Conservation (phyloP, 768 basidiomycete species). For the Kockovaella imperatae region DNA sequence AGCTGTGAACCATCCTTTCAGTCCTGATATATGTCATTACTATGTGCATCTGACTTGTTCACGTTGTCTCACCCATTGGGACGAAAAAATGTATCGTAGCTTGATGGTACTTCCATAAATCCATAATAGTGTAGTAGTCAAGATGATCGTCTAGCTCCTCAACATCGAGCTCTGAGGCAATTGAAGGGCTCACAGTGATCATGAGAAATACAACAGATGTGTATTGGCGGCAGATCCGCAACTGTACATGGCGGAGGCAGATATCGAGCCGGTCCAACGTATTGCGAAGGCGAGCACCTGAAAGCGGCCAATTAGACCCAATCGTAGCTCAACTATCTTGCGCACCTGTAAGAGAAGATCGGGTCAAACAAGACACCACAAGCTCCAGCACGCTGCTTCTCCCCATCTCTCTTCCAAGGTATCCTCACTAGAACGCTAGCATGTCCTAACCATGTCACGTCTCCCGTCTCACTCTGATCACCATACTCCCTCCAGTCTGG, state of each 20-base stretch:
- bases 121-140: conserved; percentile 43
- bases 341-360: conserved; percentile 42
- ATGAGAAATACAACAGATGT: conserved; percentile 41
- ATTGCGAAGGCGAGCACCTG: conserved; percentile 43
- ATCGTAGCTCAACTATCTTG: background rate
- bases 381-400: conserved; percentile 11
- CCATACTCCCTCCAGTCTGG: conserved; percentile 19
- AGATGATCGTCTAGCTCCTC: conserved; percentile 39
- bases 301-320: background rate
- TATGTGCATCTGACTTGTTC: too few relatives aligned
- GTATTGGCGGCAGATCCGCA: conserved; percentile 36
- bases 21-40: too few relatives aligned
- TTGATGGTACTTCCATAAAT: conserved; percentile 36
- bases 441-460: conserved; percentile 43
- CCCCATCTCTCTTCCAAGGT: conserved; percentile 27
- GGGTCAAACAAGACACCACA: conserved; percentile 42
- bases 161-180: conserved; percentile 2
- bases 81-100: conserved; percentile 42
- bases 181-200: conserved; percentile 38
- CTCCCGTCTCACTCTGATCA: conserved; percentile 16
- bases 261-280: conserved; percentile 39
- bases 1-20: conserved; percentile 39
- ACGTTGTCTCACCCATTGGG: conserved; percentile 26
- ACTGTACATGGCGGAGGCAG: conserved; percentile 36
- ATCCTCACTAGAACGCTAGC: conserved; percentile 37